Evolutionary conservation across 23 red algal genomes (phyloP).

Genomic region (Gracilaria vermiculophylla): DNA sequence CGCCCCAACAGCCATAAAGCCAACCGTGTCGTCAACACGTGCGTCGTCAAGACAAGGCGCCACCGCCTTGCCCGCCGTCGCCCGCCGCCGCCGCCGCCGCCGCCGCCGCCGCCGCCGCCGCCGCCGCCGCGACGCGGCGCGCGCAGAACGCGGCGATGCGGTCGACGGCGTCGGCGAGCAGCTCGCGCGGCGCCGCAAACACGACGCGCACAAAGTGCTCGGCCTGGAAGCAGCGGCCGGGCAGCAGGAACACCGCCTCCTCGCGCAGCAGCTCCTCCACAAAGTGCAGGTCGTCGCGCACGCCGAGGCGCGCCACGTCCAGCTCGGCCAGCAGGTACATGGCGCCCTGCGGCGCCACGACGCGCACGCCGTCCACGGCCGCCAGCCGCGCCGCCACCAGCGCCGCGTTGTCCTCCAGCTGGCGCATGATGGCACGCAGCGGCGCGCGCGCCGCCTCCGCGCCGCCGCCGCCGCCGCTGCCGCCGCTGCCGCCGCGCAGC

Average conservation of each 20-base stretch:
- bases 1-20: too few relatives aligned
- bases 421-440: conserved; percentile 56
- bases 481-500: conserved; percentile 4
- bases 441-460: neutral
- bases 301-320: conserved; percentile 49
- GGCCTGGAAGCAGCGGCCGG: conserved; percentile 94
- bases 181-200: conserved; percentile 60
- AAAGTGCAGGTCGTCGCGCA: conserved; percentile 79
- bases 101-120: neutral
- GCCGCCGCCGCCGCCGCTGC: conserved; percentile 2
- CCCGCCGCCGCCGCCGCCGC: neutral
- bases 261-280: conserved; percentile 64
- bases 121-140: neutral
- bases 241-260: conserved; percentile 89
- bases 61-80: too few relatives aligned
- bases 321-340: conserved; percentile 96
- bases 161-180: conserved; percentile 72
- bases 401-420: conserved; percentile 73
- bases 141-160: conserved; percentile 85
- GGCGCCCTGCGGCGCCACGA: conserved; percentile 69
- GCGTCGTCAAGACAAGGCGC: too few relatives aligned
- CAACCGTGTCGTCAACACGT: too few relatives aligned
- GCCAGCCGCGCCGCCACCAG: conserved; percentile 29
- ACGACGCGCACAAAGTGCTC: conserved; percentile 80
- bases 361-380: conserved; percentile 41